Evolutionary conservation across 2,329 filamentous ascomycete species (phyloP).

Genomic region (Neophaeococcomyces mojaviensis): DNA sequence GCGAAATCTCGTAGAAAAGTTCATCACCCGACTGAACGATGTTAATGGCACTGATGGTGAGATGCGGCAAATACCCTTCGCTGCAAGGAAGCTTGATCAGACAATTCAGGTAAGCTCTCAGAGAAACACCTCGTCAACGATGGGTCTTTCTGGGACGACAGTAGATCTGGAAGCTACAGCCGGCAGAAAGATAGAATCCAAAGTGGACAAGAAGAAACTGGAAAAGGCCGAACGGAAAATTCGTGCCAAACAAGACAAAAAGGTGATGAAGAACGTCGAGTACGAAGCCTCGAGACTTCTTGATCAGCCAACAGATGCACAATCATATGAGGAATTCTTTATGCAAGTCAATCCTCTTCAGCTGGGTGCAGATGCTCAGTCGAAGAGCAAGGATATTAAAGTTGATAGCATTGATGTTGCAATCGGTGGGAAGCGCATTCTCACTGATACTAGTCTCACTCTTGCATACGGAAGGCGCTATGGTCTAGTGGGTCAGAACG

Average conservation of each 20-base stretch:
- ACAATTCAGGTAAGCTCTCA: slow-evolving; percentile 90
- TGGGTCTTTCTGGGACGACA: slow-evolving; percentile 73
- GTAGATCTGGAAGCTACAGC: slow-evolving; percentile 95
- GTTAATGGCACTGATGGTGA: slow-evolving; percentile 62
- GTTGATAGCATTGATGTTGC: slow-evolving; percentile 92
- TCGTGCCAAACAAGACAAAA: slow-evolving; percentile 96
- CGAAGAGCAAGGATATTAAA: slow-evolving; percentile 99
- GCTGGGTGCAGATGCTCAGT: slow-evolving; percentile 59
- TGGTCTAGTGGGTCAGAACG: slow-evolving; percentile 97
- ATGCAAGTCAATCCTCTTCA: slow-evolving; percentile 98
- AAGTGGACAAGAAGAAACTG: slow-evolving; percentile 96
- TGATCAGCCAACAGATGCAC: slow-evolving; percentile 69
- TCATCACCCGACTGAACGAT: slow-evolving; percentile 72
- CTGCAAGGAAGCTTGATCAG: slow-evolving; percentile 80
- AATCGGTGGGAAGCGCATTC: slow-evolving; percentile 79
- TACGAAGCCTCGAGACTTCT: slow-evolving; percentile 91
- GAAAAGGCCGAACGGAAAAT: slow-evolving; percentile 98
- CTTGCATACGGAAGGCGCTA: slow-evolving; percentile 89
- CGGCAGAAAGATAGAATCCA: slow-evolving; percentile 87
- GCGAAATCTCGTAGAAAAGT: slow-evolving; percentile 77
- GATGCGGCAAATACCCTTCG: slow-evolving; percentile 61
- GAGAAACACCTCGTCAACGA: slow-evolving; percentile 89
- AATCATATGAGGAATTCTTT: slow-evolving; percentile 99
- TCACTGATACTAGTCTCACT: slow-evolving; percentile 83
- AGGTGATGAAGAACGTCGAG: slow-evolving; percentile 95